Base-by-base conservation (phyloP, 257 asterid genomes). In the Plectranthus barbatus region DNA sequence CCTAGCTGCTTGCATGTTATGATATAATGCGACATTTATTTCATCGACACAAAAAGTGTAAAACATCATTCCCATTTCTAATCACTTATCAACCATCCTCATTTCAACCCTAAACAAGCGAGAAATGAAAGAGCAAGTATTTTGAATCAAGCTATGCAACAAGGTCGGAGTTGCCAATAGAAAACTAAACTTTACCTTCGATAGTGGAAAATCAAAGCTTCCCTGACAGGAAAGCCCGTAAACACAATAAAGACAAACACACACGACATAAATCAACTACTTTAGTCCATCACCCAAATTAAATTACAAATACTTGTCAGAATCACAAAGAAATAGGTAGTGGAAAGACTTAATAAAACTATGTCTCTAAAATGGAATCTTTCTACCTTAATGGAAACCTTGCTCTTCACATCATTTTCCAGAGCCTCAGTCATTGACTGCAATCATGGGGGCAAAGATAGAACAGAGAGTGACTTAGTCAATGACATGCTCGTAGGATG, bases 391-490 rank as follows among this genome's bases (percentile, higher is more conserved):
- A 89, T 72, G 9, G 89, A 62, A 50, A 89, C 87, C 83, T 86
- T 89, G 77, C 79, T 81, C 73, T 86, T 89, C 78, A 86, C 97
- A 68, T 84, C 87, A 72, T 64, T 71, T 66, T 84, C 97, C 66
- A 89, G 69, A 66, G 97, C 95, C 18, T 89, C 95, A 44, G 94
- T 84, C 91, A 84, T 84, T 9, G 97, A 86, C 97, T 87, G 89
- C 77, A 53, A 77, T 17, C 20, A 33, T 29, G 57, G 59, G 54
- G 66, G 47, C 13, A 65, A 65, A 44, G 62, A 17, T 12, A 48
- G n/a, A 29, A 42, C n/a, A n/a, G n/a, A n/a, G n/a, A n/a, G n/a
- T n/a, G 13, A 12, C 4, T 18, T 19, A 19, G 42, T 34, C 53
- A 33, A 15, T 51, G 37, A 8, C 46, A n/a, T n/a, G n/a, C n/a